Conservation (phyloP, 768 basidiomycete species). For the Wakefieldia striispora region DNA sequence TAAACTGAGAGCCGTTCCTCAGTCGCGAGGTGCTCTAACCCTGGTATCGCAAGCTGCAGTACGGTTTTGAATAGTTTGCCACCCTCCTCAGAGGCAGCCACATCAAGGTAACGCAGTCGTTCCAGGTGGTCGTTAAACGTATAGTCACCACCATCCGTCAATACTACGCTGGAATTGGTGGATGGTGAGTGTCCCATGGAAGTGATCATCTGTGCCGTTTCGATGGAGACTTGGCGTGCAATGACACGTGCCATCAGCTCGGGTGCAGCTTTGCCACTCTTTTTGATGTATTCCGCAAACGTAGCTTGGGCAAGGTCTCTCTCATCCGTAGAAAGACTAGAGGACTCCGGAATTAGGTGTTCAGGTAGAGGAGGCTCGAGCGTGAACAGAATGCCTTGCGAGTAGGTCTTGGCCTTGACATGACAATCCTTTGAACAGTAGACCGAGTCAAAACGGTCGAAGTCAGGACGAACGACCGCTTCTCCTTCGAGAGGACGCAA, state of each 20-base stretch:
- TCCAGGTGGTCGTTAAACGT: constrained; percentile 75
- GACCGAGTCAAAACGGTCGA: constrained; percentile 53
- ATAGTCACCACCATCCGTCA: constrained; percentile 52
- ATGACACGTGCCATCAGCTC: constrained; percentile 70
- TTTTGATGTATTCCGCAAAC: constrained; percentile 55
- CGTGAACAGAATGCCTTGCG: constrained; percentile 70
- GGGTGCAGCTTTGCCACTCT: constrained; percentile 43
- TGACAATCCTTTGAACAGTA: constrained; percentile 78
- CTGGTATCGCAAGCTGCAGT: constrained; percentile 61
- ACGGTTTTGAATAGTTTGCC: constrained; percentile 50
- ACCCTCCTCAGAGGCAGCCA: constrained; percentile 49
- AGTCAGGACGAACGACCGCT: constrained; percentile 42
- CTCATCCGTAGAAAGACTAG: constrained; percentile 36
- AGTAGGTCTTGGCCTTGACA: constrained; percentile 51
- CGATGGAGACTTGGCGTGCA: constrained; percentile 65
- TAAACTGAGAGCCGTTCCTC: constrained; percentile 60
- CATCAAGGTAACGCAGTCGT: constrained; percentile 64
- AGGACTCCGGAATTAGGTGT: constrained; percentile 32
- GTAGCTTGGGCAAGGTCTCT: constrained; percentile 60
- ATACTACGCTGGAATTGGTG: constrained; percentile 16
- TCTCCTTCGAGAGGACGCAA: constrained; percentile 54
- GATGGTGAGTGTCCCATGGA: constrained; percentile 16
- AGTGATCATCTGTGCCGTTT: constrained; percentile 55
- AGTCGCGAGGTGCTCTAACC: constrained; percentile 67
- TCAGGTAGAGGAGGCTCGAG: constrained; percentile 58